These are phyloP conservation scores for Mallotus repandus DNA, from an alignment of 441 rosid genomes.

Conservation along the genomic window DNA sequence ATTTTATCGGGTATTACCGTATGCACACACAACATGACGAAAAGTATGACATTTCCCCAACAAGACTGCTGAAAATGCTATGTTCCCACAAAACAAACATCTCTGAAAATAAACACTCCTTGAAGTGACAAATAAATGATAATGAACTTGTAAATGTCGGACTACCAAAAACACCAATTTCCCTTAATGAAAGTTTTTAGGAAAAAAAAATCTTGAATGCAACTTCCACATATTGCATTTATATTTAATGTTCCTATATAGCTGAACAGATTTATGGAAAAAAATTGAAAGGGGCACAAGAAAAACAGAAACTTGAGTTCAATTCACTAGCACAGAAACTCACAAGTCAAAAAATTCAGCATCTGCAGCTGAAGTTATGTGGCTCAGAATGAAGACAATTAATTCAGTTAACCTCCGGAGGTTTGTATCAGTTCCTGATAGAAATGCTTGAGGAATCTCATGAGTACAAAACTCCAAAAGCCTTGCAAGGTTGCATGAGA, in stretches of 20 bases:
- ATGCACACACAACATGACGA: not conserved
- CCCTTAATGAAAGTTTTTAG: not conserved
- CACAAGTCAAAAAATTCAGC: conserved; percentile 93
- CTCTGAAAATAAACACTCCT: not conserved
- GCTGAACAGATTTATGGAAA: not conserved
- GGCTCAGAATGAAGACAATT: conserved; percentile 78
- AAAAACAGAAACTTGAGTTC: conserved; percentile 7
- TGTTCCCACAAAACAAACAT: not conserved
- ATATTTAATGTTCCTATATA: not conserved
- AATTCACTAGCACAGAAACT: conserved; percentile 34
- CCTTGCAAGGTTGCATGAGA: conserved; percentile 90
- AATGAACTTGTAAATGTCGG: not conserved
- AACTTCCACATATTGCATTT: not conserved
- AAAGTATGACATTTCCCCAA: not conserved
- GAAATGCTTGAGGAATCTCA: conserved; percentile 87
- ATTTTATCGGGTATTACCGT: too few relatives aligned
- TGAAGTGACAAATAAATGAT: not conserved
- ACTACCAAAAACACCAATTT: not conserved
- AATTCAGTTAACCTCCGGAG: conserved; percentile 89
- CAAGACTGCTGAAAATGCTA: not conserved
- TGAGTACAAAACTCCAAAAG: conserved; percentile 91
- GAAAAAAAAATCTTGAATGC: not conserved
- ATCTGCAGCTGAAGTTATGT: conserved; percentile 81
- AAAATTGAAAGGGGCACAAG: not conserved
- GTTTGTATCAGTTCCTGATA: conserved; percentile 81